phyloP scores from a whole-genome alignment of 2,329 filamentous ascomycete genomes.

The Beauveria sp. region DNA sequence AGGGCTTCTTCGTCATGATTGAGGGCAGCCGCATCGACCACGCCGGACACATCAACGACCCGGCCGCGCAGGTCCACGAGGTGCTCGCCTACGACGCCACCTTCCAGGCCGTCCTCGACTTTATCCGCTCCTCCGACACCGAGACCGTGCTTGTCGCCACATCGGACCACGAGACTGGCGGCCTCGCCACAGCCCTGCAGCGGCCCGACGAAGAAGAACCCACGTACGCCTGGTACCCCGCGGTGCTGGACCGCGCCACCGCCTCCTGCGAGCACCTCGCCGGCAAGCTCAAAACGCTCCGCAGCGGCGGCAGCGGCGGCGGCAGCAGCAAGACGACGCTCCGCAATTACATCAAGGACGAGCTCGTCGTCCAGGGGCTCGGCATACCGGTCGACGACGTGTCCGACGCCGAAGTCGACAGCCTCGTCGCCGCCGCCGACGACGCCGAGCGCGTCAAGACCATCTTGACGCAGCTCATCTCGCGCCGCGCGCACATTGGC shows the following conservation, averaged over 20 bases:
- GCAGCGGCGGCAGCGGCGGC: slow-evolving; percentile 18
- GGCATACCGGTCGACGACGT: slow-evolving; percentile 63
- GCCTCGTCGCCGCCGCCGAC: slow-evolving; percentile 53
- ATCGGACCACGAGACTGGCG: slow-evolving; percentile 94
- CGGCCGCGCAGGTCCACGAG: slow-evolving; percentile 78
- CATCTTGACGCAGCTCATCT: slow-evolving; percentile 77
- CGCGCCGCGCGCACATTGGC: slow-evolving; percentile 77
- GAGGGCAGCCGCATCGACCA: slow-evolving; percentile 96
- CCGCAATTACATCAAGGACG: slow-evolving; percentile 57
- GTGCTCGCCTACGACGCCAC: slow-evolving; percentile 91
- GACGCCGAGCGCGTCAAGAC: slow-evolving; percentile 45
- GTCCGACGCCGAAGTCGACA: slow-evolving; percentile 60
- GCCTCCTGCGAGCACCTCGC: slow-evolving; percentile 69
- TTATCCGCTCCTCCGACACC: slow-evolving; percentile 64
- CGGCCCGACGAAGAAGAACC: slow-evolving; percentile 45
- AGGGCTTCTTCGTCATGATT: slow-evolving; percentile 98
- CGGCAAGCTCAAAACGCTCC: slow-evolving; percentile 50
- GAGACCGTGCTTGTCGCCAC: slow-evolving; percentile 81
- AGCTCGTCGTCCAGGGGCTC: slow-evolving; percentile 61
- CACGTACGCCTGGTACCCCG: slow-evolving; percentile 71
- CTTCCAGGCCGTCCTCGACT: slow-evolving; percentile 76
- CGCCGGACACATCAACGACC: slow-evolving; percentile 80
- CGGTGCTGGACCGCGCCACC: slow-evolving; percentile 67
- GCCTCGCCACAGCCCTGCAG: slow-evolving; percentile 71
- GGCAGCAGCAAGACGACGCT: slow-evolving; percentile 24